Evolutionary conservation across 148 eudicot species (phyloP), one percentile per base, ranked within the genome.

Genomic region (Linanthus parryae): DNA sequence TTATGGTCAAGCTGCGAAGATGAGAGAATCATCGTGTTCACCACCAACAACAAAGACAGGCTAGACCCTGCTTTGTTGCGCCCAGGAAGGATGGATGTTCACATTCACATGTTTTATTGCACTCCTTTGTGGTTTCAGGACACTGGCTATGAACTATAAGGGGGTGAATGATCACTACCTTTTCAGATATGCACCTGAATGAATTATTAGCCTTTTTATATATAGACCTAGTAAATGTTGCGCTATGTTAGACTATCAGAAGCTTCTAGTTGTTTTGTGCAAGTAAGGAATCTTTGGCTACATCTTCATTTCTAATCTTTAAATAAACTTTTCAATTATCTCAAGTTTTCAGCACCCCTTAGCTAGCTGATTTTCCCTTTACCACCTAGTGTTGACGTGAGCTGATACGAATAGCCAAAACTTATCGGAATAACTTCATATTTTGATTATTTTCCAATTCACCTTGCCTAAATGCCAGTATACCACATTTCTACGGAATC

Each of bases 1-100:
- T 43, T 83, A 63, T 84, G 92, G 92, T 84, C 92, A 14, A 73
- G n/a, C n/a, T n/a, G n/a, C n/a, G n/a, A n/a, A n/a, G n/a, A n/a
- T n/a, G n/a, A n/a, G n/a, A n/a, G n/a, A n/a, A n/a, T n/a, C n/a
- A n/a, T n/a, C n/a, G n/a, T n/a, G n/a, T n/a, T n/a, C 73, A 84
- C 87, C 0, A 81, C 87, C 14, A 84, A 84, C 62, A 82, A 81
- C 64, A 81, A 72, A 54, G 94, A 81, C 40, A 67, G 74, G 21
- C 71, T 84, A 5, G 94, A 81, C 39, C 80, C 82, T 6, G 88
- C 88, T 2, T 42, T 84, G 21, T 62, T 84, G 9, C 75, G 84
- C 17, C 88, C 84, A 3, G 94, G 88, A 2, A 69, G 88, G 2
- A 84, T 84, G 92, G 92, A 84, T 26, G 67, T 77, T 63, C 87